Conservation (phyloP, 176 grass and related monocot species). For the Musa schizocarpa region DNA sequence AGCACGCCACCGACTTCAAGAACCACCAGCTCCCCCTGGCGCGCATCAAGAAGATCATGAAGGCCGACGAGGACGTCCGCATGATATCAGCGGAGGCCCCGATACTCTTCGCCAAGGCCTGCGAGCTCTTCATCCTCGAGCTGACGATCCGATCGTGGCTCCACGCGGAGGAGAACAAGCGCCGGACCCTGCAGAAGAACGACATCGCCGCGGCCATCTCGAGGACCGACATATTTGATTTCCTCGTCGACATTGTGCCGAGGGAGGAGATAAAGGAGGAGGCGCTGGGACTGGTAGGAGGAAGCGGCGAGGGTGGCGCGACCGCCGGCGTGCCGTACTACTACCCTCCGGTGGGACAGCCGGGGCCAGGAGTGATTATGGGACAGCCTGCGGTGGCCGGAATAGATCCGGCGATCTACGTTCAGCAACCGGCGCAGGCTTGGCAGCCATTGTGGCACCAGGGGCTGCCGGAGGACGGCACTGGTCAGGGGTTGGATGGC, state of each 20-base stretch:
- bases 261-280: slow-evolving; percentile 16
- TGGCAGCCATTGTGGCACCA: slow-evolving; percentile 25
- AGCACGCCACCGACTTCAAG: slow-evolving; percentile 26
- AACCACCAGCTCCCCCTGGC: slow-evolving; percentile 30
- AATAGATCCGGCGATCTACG: slow-evolving; percentile 13
- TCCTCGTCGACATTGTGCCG: slow-evolving; percentile 29
- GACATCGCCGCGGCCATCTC: slow-evolving; percentile 28
- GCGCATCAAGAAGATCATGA: slow-evolving; percentile 34
- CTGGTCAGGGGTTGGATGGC: slow-evolving; percentile 11
- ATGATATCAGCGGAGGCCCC: slow-evolving; percentile 32
- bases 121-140: slow-evolving; percentile 32
- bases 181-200: slow-evolving; percentile 25
- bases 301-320: not conserved
- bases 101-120: slow-evolving; percentile 27
- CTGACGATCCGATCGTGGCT: slow-evolving; percentile 32
- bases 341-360: slow-evolving; percentile 14
- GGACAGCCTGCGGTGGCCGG: slow-evolving; percentile 17
- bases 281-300: not conserved
- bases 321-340: slow-evolving; percentile 22
- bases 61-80: slow-evolving; percentile 30
- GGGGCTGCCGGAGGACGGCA: not conserved
- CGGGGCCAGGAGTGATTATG: slow-evolving; percentile 19
- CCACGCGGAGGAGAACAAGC: slow-evolving; percentile 36
- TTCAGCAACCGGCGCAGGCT: slow-evolving; percentile 15
- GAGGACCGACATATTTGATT: slow-evolving; percentile 25